Base-by-base conservation (phyloP, 495 filamentous ascomycete genomes). In the Lasiosphaeriaceae sp. region DNA sequence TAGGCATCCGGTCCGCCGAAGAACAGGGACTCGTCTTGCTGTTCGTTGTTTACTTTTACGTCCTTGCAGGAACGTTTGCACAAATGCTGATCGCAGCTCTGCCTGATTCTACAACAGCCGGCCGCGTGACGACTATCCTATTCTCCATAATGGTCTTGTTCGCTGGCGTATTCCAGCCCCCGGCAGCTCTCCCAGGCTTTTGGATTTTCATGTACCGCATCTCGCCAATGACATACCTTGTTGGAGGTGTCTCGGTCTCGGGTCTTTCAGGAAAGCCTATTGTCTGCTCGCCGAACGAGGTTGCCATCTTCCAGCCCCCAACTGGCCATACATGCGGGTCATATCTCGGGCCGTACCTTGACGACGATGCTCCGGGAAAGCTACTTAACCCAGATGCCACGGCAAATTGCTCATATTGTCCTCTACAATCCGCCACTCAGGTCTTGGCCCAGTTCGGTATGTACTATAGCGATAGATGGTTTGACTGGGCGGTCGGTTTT, bases 201-300 rank as follows among this genome's bases (percentile, higher is more conserved):
- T 94, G 89, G 89, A 89, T 88, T 60, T 92, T 91, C 76, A 88
- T 92, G 85, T 90, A 92, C 68, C 84, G 86, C 24, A 74, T 89
- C 50, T 88, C 85, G 4, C 89, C 90, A 6, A 84, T 92, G 54
- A 86, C 85, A 0, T 91, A 92, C 59, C 69, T 89, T 0, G 80
- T 90, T 7, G 76, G 74, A 22, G 81, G 78, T 14, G 81, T 90
- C 66, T 61, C 90, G 19, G 80, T 84, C 0, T 76, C 76, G 0
- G 82, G 77, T 0, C 63, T 92, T 3, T 78, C 84, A n/a, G 84
- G 86, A 23, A 78, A 77, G 2, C 21, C 65, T 0, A 81, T 86
- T 1, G 14, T 67, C 1, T 93, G 89, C 71, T 76, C 86, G n/a
- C 51, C 60, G 9, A 84, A 83, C 61, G 89, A 93, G 66, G 70